These are phyloP conservation scores for Prosopis cineraria DNA, from an alignment of 306 rosid species.

Conservation along the genomic window DNA sequence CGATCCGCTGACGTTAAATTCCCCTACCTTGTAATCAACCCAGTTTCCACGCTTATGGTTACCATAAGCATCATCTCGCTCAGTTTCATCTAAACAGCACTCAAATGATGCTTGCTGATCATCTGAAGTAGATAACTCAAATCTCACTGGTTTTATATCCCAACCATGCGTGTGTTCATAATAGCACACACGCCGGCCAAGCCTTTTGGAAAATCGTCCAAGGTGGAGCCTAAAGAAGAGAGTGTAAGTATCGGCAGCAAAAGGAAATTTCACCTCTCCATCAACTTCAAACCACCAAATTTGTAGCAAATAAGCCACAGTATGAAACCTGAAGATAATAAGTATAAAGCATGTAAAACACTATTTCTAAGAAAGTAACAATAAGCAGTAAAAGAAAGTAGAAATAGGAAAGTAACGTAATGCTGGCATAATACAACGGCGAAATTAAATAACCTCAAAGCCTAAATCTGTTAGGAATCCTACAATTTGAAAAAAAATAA, in stretches of 20 bases:
- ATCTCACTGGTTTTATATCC: slow-evolving; percentile 80
- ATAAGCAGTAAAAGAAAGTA: neutral
- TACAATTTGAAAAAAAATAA: neutral
- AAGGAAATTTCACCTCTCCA: slow-evolving; percentile 59
- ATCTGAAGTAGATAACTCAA: slow-evolving; percentile 61
- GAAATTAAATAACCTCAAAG: slow-evolving; percentile 1
- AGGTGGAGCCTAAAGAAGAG: slow-evolving; percentile 86
- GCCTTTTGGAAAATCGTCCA: slow-evolving; percentile 78
- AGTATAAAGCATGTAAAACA: slow-evolving; percentile 23
- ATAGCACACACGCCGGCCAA: slow-evolving; percentile 76
- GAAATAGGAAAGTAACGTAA: neutral
- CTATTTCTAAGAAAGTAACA: neutral
- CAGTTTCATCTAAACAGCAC: slow-evolving; percentile 56
- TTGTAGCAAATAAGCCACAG: slow-evolving; percentile 87
- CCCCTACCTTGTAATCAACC: slow-evolving; percentile 77
- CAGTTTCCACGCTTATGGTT: slow-evolving; percentile 67
- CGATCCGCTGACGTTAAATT: slow-evolving; percentile 46
- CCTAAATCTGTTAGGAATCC: slow-evolving; percentile 8
- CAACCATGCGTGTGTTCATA: slow-evolving; percentile 95
- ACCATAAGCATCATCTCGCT: slow-evolving; percentile 44
- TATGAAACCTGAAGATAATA: slow-evolving; percentile 54
- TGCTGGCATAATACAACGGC: slow-evolving; percentile 7
- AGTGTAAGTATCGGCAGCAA: slow-evolving; percentile 78
- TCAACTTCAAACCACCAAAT: slow-evolving; percentile 97
- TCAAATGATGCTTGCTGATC: slow-evolving; percentile 57